Evolutionary conservation across 345 rosid species (phyloP), one percentile per base, ranked within the genome.

Genomic region (Hibiscus syriacus): DNA sequence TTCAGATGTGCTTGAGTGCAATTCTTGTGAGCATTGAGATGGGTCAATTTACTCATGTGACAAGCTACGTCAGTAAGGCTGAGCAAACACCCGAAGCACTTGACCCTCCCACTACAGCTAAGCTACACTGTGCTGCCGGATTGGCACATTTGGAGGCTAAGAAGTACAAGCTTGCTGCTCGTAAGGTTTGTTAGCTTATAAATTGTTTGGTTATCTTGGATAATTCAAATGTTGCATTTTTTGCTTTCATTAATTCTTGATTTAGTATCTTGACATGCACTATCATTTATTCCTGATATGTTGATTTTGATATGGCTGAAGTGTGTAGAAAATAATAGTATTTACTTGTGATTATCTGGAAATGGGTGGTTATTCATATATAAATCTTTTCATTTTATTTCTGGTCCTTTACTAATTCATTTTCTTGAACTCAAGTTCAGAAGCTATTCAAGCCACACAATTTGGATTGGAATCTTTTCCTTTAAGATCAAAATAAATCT

Each of bases 151-250:
- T 95, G 82, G 97, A 92, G 72, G 70, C 82, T 22, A 92, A 77
- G 73, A 95, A 95, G 78, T 95, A 92, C 74, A 95, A 95, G 80
- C 92, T 88, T 71, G 99, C 99, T 77, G 99, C 99, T 66, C 90
- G 97, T 11, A 95, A 90, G 98, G 99, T 92, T 64, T 65, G 82
- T 71, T 34, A 41, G 67, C 30, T 74, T 54, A 1, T 62, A 55
- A 55, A 12, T 16, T 23, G 60, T 49, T 17, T 16, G 19, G 55
- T 36, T 17, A 19, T 23, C n/a, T 19, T 11, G 22, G 50, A 54
- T 30, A 10, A 29, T 25, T 22, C 3, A 2, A 3, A 57, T 57
- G 32, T 58, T 58, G 16, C 27, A 1, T 12, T 19, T 55, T 54
- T 6, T 52, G 17, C 45, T 13, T 43, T 13, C 6, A 25, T 57